phyloP scores from a whole-genome alignment of 495 filamentous ascomycete species.

The Tuber brumale region DNA sequence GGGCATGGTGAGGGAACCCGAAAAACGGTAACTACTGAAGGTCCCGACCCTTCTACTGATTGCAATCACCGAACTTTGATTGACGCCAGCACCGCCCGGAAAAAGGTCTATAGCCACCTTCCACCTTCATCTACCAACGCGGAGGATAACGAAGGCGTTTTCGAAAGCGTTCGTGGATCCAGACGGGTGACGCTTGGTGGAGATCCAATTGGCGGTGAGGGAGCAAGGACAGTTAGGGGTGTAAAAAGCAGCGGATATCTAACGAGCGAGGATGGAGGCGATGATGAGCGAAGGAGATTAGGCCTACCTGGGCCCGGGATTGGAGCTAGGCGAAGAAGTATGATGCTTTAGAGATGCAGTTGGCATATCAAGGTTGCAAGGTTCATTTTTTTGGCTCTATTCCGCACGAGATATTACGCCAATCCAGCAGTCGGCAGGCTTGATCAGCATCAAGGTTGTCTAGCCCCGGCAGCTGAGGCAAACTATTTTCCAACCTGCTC shows the following conservation, averaged over 20 bases:
- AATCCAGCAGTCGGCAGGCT: not conserved
- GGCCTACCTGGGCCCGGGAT: slow-evolving; percentile 10
- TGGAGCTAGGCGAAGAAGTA: slow-evolving; percentile 31
- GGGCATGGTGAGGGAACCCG: not conserved
- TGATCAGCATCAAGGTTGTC: not conserved
- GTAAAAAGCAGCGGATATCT: slow-evolving; percentile 17
- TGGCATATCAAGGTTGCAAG: not conserved
- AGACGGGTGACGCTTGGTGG: slow-evolving; percentile 25
- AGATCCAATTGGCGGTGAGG: slow-evolving; percentile 8
- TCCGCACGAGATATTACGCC: not conserved
- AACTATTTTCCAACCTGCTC: not conserved
- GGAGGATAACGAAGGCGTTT: slow-evolving; percentile 14
- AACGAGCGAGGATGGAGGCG: not conserved
- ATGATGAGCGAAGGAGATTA: slow-evolving; percentile 24
- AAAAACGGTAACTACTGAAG: slow-evolving; percentile 1
- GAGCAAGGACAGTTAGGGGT: slow-evolving; percentile 6
- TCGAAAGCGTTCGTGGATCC: slow-evolving; percentile 15
- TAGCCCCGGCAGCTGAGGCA: not conserved
- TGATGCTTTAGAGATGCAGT: slow-evolving; percentile 23
- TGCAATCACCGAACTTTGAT: not conserved
- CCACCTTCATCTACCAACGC: slow-evolving; percentile 16
- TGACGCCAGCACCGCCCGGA: not conserved
- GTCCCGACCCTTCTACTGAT: not conserved
- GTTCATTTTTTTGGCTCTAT: not conserved
- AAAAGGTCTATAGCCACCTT: slow-evolving; percentile 12